Evolutionary conservation across 2,329 filamentous ascomycete genomes (phyloP).

Genomic region (Apiospora phragmitis): DNA sequence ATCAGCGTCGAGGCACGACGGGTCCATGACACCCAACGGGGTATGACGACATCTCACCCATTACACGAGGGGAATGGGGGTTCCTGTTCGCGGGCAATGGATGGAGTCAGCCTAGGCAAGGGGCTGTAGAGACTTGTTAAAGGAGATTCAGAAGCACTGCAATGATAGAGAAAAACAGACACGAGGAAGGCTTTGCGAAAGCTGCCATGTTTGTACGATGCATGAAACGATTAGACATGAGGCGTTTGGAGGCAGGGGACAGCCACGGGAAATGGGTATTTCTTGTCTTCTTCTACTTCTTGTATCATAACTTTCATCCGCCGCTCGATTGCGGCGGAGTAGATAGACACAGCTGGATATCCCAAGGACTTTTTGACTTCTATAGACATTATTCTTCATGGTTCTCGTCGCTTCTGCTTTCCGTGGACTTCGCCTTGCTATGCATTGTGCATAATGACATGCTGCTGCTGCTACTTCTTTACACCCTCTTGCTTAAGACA

Average conservation of each 20-base stretch:
- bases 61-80: slow-evolving; percentile 63
- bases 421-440: background rate
- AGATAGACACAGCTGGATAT: slow-evolving; percentile 1
- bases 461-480: background rate
- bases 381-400: background rate
- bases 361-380: too few species aligned
- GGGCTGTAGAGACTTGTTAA: slow-evolving; percentile 54
- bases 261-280: background rate
- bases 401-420: background rate
- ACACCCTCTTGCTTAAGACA: background rate
- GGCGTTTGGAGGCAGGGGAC: background rate
- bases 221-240: slow-evolving; percentile 1
- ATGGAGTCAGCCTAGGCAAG: slow-evolving; percentile 42
- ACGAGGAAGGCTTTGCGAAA: background rate
- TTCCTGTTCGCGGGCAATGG: slow-evolving; percentile 55
- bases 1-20: slow-evolving; percentile 32
- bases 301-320: background rate
- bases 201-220: background rate
- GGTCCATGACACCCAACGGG: slow-evolving; percentile 58
- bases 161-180: background rate
- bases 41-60: slow-evolving; percentile 63
- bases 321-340: background rate
- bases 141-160: background rate
- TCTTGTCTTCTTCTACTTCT: background rate
- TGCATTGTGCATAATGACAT: background rate